Conservation (phyloP, 306 rosid genomes). For the Cucumis sativus region DNA sequence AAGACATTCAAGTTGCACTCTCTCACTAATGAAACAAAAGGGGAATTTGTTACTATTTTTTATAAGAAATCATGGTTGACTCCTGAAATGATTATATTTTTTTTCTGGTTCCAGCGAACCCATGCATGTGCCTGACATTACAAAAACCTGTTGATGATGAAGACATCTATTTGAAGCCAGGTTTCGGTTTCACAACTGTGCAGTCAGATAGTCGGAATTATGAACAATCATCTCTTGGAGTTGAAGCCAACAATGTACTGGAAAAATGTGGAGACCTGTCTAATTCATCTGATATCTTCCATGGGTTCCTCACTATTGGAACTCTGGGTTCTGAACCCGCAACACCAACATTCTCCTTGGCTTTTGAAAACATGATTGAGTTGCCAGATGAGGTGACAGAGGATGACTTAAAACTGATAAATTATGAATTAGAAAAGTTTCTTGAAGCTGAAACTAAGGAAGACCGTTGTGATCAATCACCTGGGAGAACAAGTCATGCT, state of each 20-base stretch:
- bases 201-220: constrained; percentile 28
- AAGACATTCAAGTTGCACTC: not conserved
- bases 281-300: constrained; percentile 47
- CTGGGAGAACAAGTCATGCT: constrained; percentile 57
- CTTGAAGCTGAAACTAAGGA: constrained; percentile 59
- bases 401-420: constrained; percentile 59
- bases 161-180: constrained; percentile 32
- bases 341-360: constrained; percentile 68
- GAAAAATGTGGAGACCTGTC: constrained; percentile 31
- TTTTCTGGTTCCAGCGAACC: constrained; percentile 44
- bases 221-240: constrained; percentile 20
- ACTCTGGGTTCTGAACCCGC: constrained; percentile 71
- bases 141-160: constrained; percentile 44
- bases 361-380: constrained; percentile 37
- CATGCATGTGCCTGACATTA: constrained; percentile 43
- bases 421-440: constrained; percentile 60
- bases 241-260: constrained; percentile 12
- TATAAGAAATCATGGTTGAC: not conserved
- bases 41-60: not conserved
- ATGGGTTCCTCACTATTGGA: constrained; percentile 87
- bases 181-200: constrained; percentile 23
- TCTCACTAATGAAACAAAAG: not conserved
- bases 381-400: constrained; percentile 40
- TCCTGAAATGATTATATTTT: not conserved
- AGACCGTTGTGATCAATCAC: constrained; percentile 39